phyloP scores from a whole-genome alignment of 352 stramenopile genomes.

The Globisporangium paroecandrum region DNA sequence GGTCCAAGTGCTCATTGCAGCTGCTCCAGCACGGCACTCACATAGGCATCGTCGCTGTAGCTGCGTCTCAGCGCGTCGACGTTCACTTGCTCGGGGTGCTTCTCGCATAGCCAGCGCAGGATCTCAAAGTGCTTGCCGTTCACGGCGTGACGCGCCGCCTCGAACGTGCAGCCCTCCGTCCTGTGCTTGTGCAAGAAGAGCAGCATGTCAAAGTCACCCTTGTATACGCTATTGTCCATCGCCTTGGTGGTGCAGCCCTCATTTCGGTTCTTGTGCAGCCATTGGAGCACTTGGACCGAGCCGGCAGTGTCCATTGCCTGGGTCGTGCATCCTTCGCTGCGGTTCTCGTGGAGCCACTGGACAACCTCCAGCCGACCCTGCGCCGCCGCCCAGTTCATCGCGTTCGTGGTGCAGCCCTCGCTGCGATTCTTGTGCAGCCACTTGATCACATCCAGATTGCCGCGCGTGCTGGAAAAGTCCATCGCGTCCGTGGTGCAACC shows the following conservation, averaged over 20 bases:
- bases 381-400: conserved; percentile 24
- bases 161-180: conserved; percentile 2
- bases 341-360: conserved; percentile 24
- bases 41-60: neutral
- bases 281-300: conserved; percentile 14
- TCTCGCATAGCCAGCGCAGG: conserved; percentile 12
- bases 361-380: conserved; percentile 21
- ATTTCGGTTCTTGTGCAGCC: conserved; percentile 16
- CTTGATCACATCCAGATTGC: conserved; percentile 17
- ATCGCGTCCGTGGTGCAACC: conserved; percentile 60
- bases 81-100: neutral
- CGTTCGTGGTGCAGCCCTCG: conserved; percentile 19
- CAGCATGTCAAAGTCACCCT: conserved; percentile 26
- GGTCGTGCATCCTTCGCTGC: conserved; percentile 18
- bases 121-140: conserved; percentile 17
- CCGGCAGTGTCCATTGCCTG: conserved; percentile 24
- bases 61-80: neutral
- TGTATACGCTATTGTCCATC: conserved; percentile 27
- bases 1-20: too few relatives aligned
- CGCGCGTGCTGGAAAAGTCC: conserved; percentile 28
- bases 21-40: conserved; percentile 3
- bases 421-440: conserved; percentile 18
- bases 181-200: conserved; percentile 22
- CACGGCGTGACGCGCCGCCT: conserved; percentile 10
- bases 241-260: conserved; percentile 23